These are phyloP conservation scores for Botryotinia convoluta DNA, from an alignment of 2,329 filamentous ascomycete species.

Conservation along the genomic window DNA sequence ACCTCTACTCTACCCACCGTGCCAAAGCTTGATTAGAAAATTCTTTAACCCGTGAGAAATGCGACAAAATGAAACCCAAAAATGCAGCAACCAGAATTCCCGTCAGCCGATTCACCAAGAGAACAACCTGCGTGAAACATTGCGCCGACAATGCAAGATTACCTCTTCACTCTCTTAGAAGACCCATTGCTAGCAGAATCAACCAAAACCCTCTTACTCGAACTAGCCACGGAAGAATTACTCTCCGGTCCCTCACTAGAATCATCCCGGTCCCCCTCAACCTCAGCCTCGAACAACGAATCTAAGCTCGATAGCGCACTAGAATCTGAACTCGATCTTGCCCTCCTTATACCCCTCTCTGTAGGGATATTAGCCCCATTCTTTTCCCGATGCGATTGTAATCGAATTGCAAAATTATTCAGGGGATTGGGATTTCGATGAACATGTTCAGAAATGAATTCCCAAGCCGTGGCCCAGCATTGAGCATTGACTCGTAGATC, in stretches of 20 bases:
- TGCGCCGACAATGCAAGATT: background rate
- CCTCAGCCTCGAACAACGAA: background rate
- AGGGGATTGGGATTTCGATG: background rate
- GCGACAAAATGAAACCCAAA: background rate
- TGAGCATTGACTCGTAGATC: slow-evolving; percentile 39
- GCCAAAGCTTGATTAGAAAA: background rate
- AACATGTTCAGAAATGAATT: slow-evolving; percentile 30
- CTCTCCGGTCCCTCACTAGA: background rate
- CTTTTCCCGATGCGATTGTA: slow-evolving; percentile 9
- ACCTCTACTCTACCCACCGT: background rate
- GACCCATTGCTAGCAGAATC: no score
- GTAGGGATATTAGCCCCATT: background rate
- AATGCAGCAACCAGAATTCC: background rate
- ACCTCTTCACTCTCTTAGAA: slow-evolving; percentile 2
- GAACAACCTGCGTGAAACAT: background rate
- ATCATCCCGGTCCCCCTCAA: background rate
- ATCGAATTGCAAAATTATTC: background rate
- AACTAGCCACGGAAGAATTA: background rate
- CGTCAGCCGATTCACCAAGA: background rate
- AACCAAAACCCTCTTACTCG: background rate
- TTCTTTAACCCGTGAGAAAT: background rate
- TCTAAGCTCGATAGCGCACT: background rate
- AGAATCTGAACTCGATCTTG: background rate
- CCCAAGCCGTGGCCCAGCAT: slow-evolving; percentile 38
- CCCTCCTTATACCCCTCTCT: background rate